Conservation (phyloP, 1,284 basidiomycete genomes). For the Rhodotorula sp. region DNA sequence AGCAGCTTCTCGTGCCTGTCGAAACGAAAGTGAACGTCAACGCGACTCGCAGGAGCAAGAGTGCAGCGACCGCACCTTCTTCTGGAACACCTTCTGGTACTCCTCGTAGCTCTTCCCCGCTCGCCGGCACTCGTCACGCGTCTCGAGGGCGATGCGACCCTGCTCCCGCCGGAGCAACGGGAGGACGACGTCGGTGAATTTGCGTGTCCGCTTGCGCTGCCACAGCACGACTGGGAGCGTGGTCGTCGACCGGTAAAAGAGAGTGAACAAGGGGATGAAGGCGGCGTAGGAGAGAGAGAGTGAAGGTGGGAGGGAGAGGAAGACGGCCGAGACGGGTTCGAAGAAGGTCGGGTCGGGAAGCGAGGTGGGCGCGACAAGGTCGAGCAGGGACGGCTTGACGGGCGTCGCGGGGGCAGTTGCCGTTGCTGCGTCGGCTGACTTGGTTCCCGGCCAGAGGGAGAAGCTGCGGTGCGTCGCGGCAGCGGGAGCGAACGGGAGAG, state of each 20-base stretch:
- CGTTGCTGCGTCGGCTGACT: background rate
- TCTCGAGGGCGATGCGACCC: constrained; percentile 54
- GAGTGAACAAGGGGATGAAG: constrained; percentile 72
- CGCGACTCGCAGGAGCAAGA: background rate
- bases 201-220: constrained; percentile 68
- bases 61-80: constrained; percentile 46
- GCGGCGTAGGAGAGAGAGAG: constrained; percentile 60
- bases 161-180: constrained; percentile 64
- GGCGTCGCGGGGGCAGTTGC: background rate
- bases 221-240: constrained; percentile 77
- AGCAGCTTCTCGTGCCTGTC: constrained; percentile 61
- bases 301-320: constrained; percentile 42
- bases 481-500: background rate
- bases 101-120: constrained; percentile 60
- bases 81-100: constrained; percentile 52
- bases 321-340: constrained; percentile 34
- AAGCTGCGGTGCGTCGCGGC: constrained; percentile 1
- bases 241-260: constrained; percentile 63
- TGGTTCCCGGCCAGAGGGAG: background rate
- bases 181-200: constrained; percentile 66
- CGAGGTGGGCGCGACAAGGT: constrained; percentile 18
- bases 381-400: constrained; percentile 18
- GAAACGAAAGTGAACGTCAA: background rate
- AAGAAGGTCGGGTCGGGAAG: constrained; percentile 33
- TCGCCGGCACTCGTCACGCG: constrained; percentile 58